Base-by-base conservation (phyloP, 2,329 filamentous ascomycete genomes). In the Paracoccidioides brasiliensis region DNA sequence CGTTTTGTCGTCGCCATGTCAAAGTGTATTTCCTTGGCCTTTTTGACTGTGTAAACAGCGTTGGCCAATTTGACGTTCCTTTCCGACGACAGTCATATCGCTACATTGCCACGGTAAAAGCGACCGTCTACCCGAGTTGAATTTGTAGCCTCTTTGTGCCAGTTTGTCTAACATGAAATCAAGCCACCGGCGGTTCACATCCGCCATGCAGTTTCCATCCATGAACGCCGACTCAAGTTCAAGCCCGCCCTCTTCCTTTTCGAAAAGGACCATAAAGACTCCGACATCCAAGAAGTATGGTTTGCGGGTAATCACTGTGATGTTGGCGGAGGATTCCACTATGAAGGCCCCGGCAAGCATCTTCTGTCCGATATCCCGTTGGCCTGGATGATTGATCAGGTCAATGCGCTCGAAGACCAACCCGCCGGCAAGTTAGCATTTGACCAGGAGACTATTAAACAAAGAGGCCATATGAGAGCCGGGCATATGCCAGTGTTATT, bases 171-270 rank as follows among this genome's bases (percentile, higher is more conserved):
- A 54, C 53, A 42, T 41, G 15, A 44, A 54, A n/a, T 40, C 43
- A 50, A 32, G 69, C 61, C 75, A 2, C 74, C 75, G 2, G 76
- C 77, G 1, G 61, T 67, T 5, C 72, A 72, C 52, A 72, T 80
- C 33, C 72, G 78, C 1, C 78, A 80, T 54, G 78, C 78, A 1
- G 76, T 80, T 2, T 73, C 76, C 4, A 70, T 79, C 10, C 76
- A 80, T 58, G 78, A 80, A 62, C 71, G 77, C 0, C 74, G 78
- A 5, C 73, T 78, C 56, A 80, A 80, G 63, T 80, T 80, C 69
- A 78, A 78, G 62, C 70, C 76, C 0, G 76, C 76, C 0, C 67
- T 80, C 0, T 67, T 79, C 3, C 56, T 61, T 22, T 58, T 64
- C 14, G 59, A 63, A 15, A 54, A 60, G n/a, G 55, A 64, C 33